Evolutionary conservation across 2,329 filamentous ascomycete species (phyloP).

Genomic region (Diplodia mutila): DNA sequence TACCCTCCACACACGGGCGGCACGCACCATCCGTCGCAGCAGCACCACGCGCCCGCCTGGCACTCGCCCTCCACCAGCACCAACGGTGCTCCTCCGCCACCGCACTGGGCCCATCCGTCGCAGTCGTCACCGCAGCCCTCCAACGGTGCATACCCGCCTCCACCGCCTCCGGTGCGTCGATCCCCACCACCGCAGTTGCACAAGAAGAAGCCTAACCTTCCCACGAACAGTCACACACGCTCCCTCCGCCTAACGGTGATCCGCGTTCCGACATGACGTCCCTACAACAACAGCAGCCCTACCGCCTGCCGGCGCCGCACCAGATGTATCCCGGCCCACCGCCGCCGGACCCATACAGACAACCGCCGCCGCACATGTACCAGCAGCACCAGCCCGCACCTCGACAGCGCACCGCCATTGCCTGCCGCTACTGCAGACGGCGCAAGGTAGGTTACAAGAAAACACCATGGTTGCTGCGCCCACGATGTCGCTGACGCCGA

Average conservation of each 20-base stretch:
- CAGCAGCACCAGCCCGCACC: slow-evolving; percentile 57
- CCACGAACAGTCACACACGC: slow-evolving; percentile 21
- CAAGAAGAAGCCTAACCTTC: slow-evolving; percentile 27
- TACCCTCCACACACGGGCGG: slow-evolving; percentile 27
- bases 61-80: slow-evolving; percentile 30
- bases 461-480: not conserved
- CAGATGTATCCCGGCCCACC: slow-evolving; percentile 50
- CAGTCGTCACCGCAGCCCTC: slow-evolving; percentile 37
- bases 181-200: slow-evolving; percentile 28
- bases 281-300: slow-evolving; percentile 47
- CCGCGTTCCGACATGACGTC: slow-evolving; percentile 51
- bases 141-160: slow-evolving; percentile 42
- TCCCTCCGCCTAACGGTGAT: slow-evolving; percentile 37
- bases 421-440: slow-evolving; percentile 63
- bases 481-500: not conserved
- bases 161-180: slow-evolving; percentile 42
- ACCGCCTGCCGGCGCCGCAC: slow-evolving; percentile 51
- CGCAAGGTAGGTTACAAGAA: slow-evolving; percentile 54
- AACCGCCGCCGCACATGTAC: slow-evolving; percentile 45
- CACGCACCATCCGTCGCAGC: slow-evolving; percentile 39
- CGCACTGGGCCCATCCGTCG: slow-evolving; percentile 23
- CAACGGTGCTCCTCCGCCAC: slow-evolving; percentile 16
- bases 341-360: slow-evolving; percentile 45
- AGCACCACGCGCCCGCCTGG: slow-evolving; percentile 27
- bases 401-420: slow-evolving; percentile 63